These are phyloP conservation scores for Neurospora sp. DNA, from an alignment of 495 filamentous ascomycete species.

Conservation along the genomic window DNA sequence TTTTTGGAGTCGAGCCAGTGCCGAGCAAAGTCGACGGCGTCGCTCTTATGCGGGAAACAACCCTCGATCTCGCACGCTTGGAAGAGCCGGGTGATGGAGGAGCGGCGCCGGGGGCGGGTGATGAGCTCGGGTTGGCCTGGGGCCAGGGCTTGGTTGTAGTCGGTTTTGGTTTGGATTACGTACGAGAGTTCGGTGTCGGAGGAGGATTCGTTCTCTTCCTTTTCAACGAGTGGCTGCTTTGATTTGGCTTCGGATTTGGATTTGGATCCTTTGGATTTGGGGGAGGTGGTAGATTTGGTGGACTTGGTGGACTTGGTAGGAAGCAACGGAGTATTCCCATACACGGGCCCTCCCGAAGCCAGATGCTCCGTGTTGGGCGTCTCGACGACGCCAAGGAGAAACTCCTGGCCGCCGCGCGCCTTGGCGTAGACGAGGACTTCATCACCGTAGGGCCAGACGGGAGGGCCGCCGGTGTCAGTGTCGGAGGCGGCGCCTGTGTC, in stretches of 20 bases:
- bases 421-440: conserved; percentile 26
- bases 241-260: neutral
- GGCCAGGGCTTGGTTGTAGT: conserved; percentile 25
- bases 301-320: no score
- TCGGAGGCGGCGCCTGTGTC: neutral
- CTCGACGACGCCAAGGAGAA: conserved; percentile 28
- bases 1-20: conserved; percentile 4
- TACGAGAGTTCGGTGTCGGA: conserved; percentile 23
- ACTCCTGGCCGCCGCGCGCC: conserved; percentile 21
- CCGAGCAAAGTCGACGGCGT: conserved; percentile 22
- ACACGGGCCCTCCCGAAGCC: neutral
- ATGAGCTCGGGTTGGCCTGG: neutral
- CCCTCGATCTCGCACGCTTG: conserved; percentile 31
- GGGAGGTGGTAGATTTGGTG: no score
- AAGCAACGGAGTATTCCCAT: neutral
- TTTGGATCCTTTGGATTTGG: neutral
- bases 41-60: conserved; percentile 19
- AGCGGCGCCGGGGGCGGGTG: neutral
- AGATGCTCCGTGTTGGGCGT: conserved; percentile 23
- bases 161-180: conserved; percentile 29
- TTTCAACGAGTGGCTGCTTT: neutral
- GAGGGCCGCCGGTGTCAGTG: neutral
- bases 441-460: conserved; percentile 29
- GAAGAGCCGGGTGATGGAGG: conserved; percentile 12
- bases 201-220: no score